Evolutionary conservation across 768 basidiomycete genomes (phyloP), one percentile per base, ranked within the genome.

Genomic region (Udeniomyces megalosporus): DNA sequence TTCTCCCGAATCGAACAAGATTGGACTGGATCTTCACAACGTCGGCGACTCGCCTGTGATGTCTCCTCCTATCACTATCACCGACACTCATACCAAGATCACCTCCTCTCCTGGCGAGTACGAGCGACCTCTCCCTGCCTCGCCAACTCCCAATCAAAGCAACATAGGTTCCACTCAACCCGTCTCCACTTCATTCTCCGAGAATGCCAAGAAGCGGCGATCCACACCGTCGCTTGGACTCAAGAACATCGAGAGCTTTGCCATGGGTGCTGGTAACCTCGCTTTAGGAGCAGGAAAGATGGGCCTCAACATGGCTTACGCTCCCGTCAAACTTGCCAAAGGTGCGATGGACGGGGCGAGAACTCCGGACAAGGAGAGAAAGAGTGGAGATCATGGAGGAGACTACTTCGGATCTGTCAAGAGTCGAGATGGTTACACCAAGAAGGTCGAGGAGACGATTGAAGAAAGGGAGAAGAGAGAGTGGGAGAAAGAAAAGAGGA

Each of bases 391-490:
- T 57, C 64, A 63, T 44, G 62, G 69, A 14, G 58, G 52, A 17
- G 71, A 72, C 34, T 74, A 73, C 67, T 74, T 74, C 48, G 58
- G 64, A 2, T 66, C 15, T 31, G 31, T 11, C 0, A n/a, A 48
- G 4, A 14, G 10, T 5, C 14, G 28, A 14, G n/a, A 53, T 20
- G 34, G 34, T 26, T 52, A 64, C 22, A 24, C 47, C 32, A n/a
- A 28, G 26, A 56, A 49, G 34, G 29, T 47, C 11, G 35, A 51
- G 31, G 68, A 71, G 64, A 67, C 72, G 49, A 76, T 75, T 61
- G 72, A 72, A 58, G 78, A 77, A 69, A 78, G 73, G 69, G 73
- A 70, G 65, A 73, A 73, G 56, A 74, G 71, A 66, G 75, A 76
- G 70, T 77, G 77, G 71, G 72, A 70, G 17, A 74, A 72, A 70